Conservation (phyloP, 169 alveolate species). For the Plasmodium cynomolgi region DNA sequence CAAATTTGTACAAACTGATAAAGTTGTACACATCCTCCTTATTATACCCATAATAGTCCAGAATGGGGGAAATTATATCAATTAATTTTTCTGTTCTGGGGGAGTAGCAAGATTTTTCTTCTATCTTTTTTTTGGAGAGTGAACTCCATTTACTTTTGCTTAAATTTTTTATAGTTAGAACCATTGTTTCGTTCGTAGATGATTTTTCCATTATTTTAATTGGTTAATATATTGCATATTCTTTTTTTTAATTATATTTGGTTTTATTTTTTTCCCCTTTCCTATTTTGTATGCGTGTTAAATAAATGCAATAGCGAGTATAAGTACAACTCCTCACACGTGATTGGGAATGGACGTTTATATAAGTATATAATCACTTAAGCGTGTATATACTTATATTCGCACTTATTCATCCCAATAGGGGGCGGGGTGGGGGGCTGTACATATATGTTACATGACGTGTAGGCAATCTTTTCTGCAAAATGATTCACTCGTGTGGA, state of each 20-base stretch:
- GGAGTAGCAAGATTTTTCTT: conserved; percentile 67
- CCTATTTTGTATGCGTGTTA: background rate
- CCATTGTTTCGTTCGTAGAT: conserved; percentile 71
- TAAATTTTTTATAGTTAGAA: conserved; percentile 45
- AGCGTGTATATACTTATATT: background rate
- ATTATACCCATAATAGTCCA: conserved; percentile 72
- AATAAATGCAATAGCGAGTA: background rate
- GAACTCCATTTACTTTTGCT: conserved; percentile 70
- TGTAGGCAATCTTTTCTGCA: conserved; percentile 5
- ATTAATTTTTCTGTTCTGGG: conserved; percentile 73
- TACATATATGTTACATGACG: conserved; percentile 2
- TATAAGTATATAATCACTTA: conserved; percentile 19
- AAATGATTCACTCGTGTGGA: background rate
- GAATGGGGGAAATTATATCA: conserved; percentile 69
- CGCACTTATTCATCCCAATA: background rate
- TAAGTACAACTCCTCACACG: background rate
- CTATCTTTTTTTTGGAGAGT: conserved; percentile 61
- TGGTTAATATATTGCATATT: conserved; percentile 56
- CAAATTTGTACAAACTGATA: conserved; percentile 66
- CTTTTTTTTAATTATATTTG: conserved; percentile 10
- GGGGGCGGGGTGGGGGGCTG: background rate
- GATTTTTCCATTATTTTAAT: conserved; percentile 47
- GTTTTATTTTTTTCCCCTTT: background rate
- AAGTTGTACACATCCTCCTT: conserved; percentile 67
- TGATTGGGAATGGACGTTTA: background rate